Base-by-base conservation (phyloP, 1,284 basidiomycete genomes). In the Coniferiporia sulphurascens region DNA sequence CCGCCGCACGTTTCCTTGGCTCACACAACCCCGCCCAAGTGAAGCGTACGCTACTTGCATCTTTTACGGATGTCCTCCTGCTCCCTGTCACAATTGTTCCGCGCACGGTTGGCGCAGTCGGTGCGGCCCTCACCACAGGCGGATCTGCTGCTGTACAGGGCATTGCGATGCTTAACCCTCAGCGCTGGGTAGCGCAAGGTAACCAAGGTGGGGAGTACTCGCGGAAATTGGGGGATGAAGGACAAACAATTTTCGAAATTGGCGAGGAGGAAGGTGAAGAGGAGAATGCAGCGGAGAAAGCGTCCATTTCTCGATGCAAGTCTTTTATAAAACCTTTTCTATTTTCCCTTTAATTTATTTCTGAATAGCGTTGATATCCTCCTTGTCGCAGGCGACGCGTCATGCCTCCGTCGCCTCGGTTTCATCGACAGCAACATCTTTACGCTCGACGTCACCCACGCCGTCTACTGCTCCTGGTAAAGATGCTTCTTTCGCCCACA, bases 71-170 rank as follows among this genome's bases (percentile, higher is more conserved):
- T 61, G 85, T 94, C 0, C 83, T 99, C 0, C 76, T 98, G 0
- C 78, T 98, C 0, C 96, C 96, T 0, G 96, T 98, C 17, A 97
- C 94, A 1, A 97, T 98, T 65, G 95, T 98, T 0, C 96, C 96
- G 0, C 85, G 92, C 8, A 91, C 93, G 0, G 84, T 86, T 4
- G 86, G 87, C 43, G 89, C 84, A 8, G 90, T 93, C 7, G 86
- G 89, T 21, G 86, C 84, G n/a, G 90, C 84, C 0, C 77, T 90
- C 22, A 81, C 82, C 12, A 83, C 83, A 0, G 83, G 84, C 3
- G 87, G 90, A 0, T 86, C 77, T 1, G 91, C 88, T 10, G 91
- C 92, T 1, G 91, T 88, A 9, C 89, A 90, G 59, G 92, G 93
- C 0, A 86, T 93, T 41, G 76, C 85, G 0, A 94, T 93, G 91